Percentiles rank a stretch among this genome's conserved stretches.
phyloP scores from a whole-genome alignment of 2,329 filamentous ascomycete genomes.

The Fusarium chuoi region DNA sequence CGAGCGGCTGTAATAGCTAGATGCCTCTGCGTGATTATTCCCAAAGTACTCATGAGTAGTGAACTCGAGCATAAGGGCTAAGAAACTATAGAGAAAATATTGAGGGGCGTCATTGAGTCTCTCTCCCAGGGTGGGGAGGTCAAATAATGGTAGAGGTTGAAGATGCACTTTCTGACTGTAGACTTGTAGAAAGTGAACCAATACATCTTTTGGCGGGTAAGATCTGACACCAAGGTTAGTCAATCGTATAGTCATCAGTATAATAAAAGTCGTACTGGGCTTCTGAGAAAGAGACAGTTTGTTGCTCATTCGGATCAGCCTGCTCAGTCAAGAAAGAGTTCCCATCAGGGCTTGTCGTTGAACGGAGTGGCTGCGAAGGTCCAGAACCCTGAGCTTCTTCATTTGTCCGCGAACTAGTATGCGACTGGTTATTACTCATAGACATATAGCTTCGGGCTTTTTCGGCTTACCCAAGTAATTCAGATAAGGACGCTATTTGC shows the following conservation, averaged over 20 bases:
- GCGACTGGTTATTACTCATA: rapidly evolving
- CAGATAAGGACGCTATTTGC: neutral
- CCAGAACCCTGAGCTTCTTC: rapidly evolving
- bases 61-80: constrained; percentile 2
- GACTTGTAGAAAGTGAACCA: neutral
- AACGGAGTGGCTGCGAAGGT: neutral
- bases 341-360: no score
- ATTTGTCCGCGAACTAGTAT: rapidly evolving
- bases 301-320: neutral
- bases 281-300: neutral
- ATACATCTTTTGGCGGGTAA: neutral
- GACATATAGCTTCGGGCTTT: rapidly evolving
- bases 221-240: rapidly evolving
- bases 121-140: neutral
- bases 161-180: neutral
- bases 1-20: neutral
- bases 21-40: neutral
- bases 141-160: constrained; percentile 6
- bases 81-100: neutral
- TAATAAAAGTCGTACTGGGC: neutral
- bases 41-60: neutral
- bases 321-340: no score
- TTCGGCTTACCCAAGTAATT: neutral
- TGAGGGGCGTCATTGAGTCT: neutral
- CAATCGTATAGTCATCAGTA: rapidly evolving